Evolutionary conservation across 2,329 filamentous ascomycete species (phyloP).

Genomic region (Neofusicoccum sp.): DNA sequence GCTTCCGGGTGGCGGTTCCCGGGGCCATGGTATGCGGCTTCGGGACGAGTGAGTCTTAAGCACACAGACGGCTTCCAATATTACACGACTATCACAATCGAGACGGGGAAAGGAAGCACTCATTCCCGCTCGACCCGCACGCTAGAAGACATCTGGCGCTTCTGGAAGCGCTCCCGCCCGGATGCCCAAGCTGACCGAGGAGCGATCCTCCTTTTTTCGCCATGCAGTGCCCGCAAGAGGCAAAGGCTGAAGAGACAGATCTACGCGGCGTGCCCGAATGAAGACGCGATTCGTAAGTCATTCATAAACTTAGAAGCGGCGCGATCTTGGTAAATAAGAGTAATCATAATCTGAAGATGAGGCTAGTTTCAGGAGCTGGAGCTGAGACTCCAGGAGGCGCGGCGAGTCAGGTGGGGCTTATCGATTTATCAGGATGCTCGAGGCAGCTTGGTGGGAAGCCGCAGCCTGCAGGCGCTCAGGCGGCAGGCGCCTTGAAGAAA

Average conservation of each 20-base stretch:
- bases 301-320: background rate
- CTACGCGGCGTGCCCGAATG: background rate
- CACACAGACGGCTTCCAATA: constrained; percentile 11
- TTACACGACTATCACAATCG: constrained; percentile 16
- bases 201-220: constrained; percentile 18
- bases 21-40: constrained; percentile 16
- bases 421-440: constrained; percentile 2
- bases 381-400: constrained; percentile 6
- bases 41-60: constrained; percentile 14
- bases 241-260: background rate
- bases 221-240: background rate
- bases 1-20: constrained; percentile 9
- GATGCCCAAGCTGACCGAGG: background rate
- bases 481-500: background rate
- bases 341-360: constrained; percentile 10
- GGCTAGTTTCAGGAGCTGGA: constrained; percentile 13
- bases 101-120: constrained; percentile 13
- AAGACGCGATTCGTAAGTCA: constrained; percentile 10
- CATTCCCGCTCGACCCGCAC: constrained; percentile 8
- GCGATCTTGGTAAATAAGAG: background rate
- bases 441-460: background rate
- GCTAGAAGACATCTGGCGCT: constrained; percentile 9
- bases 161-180: constrained; percentile 10
- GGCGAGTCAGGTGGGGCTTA: constrained; percentile 16
- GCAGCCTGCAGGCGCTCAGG: background rate